Percentiles rank a stretch among this genome's conserved stretches.
phyloP scores from a whole-genome alignment of 495 filamentous ascomycete genomes.

The Xylaria grammica region DNA sequence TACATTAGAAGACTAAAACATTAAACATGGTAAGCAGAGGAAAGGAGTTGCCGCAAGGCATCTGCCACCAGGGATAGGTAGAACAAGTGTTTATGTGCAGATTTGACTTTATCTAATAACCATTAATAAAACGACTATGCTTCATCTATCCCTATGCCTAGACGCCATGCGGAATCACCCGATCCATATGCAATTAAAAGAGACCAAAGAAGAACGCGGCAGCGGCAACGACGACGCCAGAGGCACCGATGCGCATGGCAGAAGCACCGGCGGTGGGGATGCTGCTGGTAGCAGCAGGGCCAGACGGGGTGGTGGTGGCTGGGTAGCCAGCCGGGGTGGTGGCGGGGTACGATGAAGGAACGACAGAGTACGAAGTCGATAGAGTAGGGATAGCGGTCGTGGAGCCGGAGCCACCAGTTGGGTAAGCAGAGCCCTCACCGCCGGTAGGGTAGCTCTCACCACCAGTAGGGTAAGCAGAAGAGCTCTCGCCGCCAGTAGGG shows the following conservation, averaged over 20 bases:
- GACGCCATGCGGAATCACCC: slow-evolving; percentile 14
- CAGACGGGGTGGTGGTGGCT: not conserved
- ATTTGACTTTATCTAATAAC: slow-evolving; percentile 1
- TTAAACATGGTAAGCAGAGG: slow-evolving; percentile 2
- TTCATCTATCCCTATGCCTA: slow-evolving; percentile 16
- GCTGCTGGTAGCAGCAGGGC: slow-evolving; percentile 18
- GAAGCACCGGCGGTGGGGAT: slow-evolving; percentile 33
- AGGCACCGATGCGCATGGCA: slow-evolving; percentile 26
- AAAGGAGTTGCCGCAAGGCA: not conserved
- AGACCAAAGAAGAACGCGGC: slow-evolving; percentile 34
- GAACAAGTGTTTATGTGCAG: not conserved
- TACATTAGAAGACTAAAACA: slow-evolving; percentile 25
- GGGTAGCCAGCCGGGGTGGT: slow-evolving; percentile 14
- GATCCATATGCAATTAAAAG: slow-evolving; percentile 27
- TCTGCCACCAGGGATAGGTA: slow-evolving; percentile 12
- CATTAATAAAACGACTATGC: slow-evolving; percentile 8
- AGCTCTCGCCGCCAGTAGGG: slow-evolving; percentile 1
- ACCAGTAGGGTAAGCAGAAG: slow-evolving; percentile 15
- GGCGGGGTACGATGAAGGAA: slow-evolving; percentile 8
- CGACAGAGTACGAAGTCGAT: slow-evolving; percentile 21
- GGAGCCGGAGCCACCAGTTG: not conserved
- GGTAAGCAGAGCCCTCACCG: not conserved
- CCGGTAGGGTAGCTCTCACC: slow-evolving; percentile 8
- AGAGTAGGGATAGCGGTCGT: slow-evolving; percentile 17
- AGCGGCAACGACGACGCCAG: slow-evolving; percentile 28